Evolutionary conservation across 441 rosid genomes (phyloP).

Genomic region (Syzygium syzygioides): DNA sequence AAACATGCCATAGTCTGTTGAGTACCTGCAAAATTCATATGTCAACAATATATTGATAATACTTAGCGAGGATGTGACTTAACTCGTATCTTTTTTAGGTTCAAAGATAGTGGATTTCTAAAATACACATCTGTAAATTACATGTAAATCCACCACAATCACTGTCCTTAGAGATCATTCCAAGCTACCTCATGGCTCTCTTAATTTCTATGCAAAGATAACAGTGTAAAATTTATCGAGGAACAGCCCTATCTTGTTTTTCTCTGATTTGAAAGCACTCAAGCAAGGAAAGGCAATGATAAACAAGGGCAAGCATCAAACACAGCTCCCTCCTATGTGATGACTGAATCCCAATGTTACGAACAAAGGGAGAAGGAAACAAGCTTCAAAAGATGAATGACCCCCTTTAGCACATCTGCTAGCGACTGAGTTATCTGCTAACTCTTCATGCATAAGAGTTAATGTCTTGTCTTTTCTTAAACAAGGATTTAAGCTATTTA

Average conservation of each 20-base stretch:
- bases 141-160: background rate
- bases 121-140: background rate
- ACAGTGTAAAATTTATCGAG: background rate
- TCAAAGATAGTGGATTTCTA: background rate
- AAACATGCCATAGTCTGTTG: slow-evolving; percentile 84
- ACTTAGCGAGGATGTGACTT: background rate
- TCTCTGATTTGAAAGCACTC: background rate
- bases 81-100: background rate
- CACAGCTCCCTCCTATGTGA: background rate
- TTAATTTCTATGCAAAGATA: background rate
- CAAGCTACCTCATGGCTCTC: background rate
- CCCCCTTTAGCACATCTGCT: background rate
- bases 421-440: background rate
- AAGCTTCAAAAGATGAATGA: background rate
- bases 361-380: background rate
- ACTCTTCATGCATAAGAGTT: background rate
- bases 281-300: background rate
- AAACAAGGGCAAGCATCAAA: background rate
- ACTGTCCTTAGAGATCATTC: background rate
- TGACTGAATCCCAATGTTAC: background rate
- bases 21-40: slow-evolving; percentile 48
- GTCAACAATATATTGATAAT: background rate
- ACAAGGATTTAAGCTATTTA: slow-evolving; percentile 11
- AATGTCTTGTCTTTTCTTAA: background rate
- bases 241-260: background rate